phyloP scores from a whole-genome alignment of 805 yeast genomes.

The Ogataea degrootiae region DNA sequence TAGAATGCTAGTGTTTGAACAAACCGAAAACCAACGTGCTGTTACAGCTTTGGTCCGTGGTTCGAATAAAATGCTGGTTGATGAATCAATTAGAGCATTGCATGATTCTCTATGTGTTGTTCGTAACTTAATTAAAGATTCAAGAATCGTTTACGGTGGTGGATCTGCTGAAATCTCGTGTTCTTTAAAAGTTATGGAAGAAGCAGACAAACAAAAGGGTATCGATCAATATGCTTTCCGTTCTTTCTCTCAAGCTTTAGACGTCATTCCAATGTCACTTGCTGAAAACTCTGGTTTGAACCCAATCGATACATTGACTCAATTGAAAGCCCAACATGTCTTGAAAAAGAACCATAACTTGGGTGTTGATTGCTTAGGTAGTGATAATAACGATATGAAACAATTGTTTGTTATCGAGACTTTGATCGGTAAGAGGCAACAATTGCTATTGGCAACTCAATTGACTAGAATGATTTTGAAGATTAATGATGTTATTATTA shows the following conservation, averaged over 20 bases:
- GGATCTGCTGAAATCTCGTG: constrained; percentile 97
- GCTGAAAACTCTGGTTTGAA: constrained; percentile 97
- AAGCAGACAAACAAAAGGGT: constrained; percentile 89
- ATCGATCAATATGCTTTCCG: constrained; percentile 98
- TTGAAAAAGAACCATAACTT: constrained; percentile 62
- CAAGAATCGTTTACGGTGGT: constrained; percentile 97
- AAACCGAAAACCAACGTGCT: constrained; percentile 78
- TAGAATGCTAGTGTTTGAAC: constrained; percentile 91
- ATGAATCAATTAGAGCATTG: constrained; percentile 92
- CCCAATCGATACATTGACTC: constrained; percentile 85
- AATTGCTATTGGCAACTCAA: constrained; percentile 91
- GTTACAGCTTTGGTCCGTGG: constrained; percentile 94
- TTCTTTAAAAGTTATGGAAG: constrained; percentile 85
- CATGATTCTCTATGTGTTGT: constrained; percentile 98
- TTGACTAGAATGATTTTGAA: constrained; percentile 95
- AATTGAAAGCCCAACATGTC: constrained; percentile 79
- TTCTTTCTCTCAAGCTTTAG: constrained; percentile 88
- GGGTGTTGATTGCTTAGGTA: constrained; percentile 93
- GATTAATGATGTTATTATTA: constrained; percentile 92
- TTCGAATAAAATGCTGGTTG: constrained; percentile 95
- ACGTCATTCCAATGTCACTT: constrained; percentile 85
- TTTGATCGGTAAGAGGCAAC: constrained; percentile 95
- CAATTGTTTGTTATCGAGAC: constrained; percentile 95
- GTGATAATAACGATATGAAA: constrained; percentile 87
- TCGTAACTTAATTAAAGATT: constrained; percentile 87